Base-by-base conservation (phyloP, 495 filamentous ascomycete species). In the Penicillium longicatenatum region DNA sequence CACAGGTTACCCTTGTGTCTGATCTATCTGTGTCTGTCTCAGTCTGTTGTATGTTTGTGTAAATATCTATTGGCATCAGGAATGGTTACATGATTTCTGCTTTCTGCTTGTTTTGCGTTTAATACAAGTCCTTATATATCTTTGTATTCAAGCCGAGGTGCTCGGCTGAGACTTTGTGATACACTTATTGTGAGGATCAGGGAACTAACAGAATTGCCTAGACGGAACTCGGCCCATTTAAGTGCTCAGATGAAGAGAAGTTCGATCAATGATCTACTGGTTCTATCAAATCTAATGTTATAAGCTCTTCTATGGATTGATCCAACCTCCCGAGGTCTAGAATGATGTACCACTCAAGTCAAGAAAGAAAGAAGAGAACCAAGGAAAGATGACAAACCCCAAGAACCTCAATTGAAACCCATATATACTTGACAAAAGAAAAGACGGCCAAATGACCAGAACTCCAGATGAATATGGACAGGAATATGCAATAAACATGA, bases 31-130 rank as follows among this genome's bases (percentile, higher is more conserved):
- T 50, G 50, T 58, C 64, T 64, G 50, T 58, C 65, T 66, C 42
- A 33, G 63, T 66, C 55, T 50, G 61, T 58, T 69, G 59, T 59
- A 63, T 65, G 64, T 67, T 64, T 74, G 68, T 74, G 65, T 75
- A 71, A 76, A 74, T 78, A 76, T 70, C 73, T 74, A 71, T 72
- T 74, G 71, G 73, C 73, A 75, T 76, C 68, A 70, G 68, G 63
- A 69, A 72, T 70, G 64, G 61, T 68, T 65, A 64, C 46, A 69
- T 64, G 67, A 67, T 63, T 70, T 61, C 57, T 61, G 55, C 50
- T 63, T 70, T 61, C 57, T 61, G 55, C 50, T 67, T 57, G 47
- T 58, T 55, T 49, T 48, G 37, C 37, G 42, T 56, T 58, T 55
- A 17, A 47, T 29, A 46, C 12, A 39, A 7, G 29, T 30, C 14